Base-by-base conservation (phyloP, 2,329 filamentous ascomycete species). In the Aspergillus carbonarius region DNA sequence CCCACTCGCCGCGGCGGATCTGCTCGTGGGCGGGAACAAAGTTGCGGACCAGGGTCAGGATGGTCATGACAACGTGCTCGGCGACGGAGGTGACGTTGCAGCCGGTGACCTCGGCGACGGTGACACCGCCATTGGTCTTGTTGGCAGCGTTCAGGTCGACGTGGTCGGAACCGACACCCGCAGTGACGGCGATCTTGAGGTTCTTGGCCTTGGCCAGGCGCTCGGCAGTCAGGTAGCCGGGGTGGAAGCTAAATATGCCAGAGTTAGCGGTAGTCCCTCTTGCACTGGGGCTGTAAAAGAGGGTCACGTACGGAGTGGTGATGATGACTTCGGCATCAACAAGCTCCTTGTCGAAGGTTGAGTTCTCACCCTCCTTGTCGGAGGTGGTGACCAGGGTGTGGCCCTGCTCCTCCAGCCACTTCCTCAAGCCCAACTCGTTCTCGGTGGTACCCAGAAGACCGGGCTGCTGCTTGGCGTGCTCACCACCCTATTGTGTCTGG, bases 61-160 rank as follows among this genome's bases (percentile, higher is more conserved):
- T 98, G 77, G 95, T 99, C 95, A 99, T 98, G 81, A 99, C 81
- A 70, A 99, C 95, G 82, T 99, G 95, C 86, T 99, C 95, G 60
- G 95, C 95, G 65, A 99, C 95, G 53, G 95, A 98, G 71, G 97
- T 93, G 71, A 99, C 95, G 78, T 99, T 99, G 81, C 90, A 96
- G 74, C 95, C 95, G 9, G 95, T 99, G 66, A 99, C 95, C 80
- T 99, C 95, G 65, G 92, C 93, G 63, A 99, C 95, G 69, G 93
- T 99, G 81, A 98, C 82, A 76, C 95, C 95, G 72, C 93, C 93
- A 78, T 99, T 99, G 81, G 93, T 97, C 83, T 89, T 93, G 89
- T 98, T 98, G 78, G 95, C 95, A 46, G 91, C 92, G 77, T 98
- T 88, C 64, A 98, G 87, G 81, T 99, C 95, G 76, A 99, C 91